Evolutionary conservation across 805 yeast species (phyloP), one percentile per base, ranked within the genome.

Genomic region (Nakazawaea ishiwadae): DNA sequence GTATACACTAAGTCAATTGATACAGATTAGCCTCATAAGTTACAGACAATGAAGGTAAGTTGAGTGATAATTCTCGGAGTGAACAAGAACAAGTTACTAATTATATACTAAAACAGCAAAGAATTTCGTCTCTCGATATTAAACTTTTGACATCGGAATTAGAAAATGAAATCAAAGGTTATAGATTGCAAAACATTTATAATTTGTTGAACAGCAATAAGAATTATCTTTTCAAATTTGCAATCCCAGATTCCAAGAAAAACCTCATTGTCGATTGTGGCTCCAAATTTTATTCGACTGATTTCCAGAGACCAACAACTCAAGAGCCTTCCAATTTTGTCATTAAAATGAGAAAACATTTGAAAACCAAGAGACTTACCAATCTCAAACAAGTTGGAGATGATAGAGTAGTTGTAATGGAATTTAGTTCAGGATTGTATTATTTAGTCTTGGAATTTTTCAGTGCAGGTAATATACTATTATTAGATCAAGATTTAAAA

Each of bases 381-480:
- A 73, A 75, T 28, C 64, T 91, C 33, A 76, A 73, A 48, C 95
- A 89, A 50, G 75, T 91, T 4, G 82, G 79, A 1, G 75, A 79
- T 52, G 96, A 89, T 56, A 73, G 98, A 59, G 77, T 87, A n/a
- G 66, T 87, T 33, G 95, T 89, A 0, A 60, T 91, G 34, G 79
- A 86, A 46, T 91, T 91, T 62, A 79, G 90, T 34, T 96, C 87
- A 52, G 96, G 96, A 2, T 53, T 76, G 39, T 79, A 65, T 54
- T 82, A 84, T 51, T 64, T 91, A 48, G 96, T 87, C 0, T 61
- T 91, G 40, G 99, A 91, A 60, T 91, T 91, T 54, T 91, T 90
- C 65, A 85, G 96, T 56, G 96, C 96, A 3, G 99, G 99, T 20
- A 91, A 91, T 56, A 76, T 91, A 41, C 66, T 91, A 15, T 67